phyloP scores from a whole-genome alignment of 2,329 filamentous ascomycete species.

The Diplodia corticola region DNA sequence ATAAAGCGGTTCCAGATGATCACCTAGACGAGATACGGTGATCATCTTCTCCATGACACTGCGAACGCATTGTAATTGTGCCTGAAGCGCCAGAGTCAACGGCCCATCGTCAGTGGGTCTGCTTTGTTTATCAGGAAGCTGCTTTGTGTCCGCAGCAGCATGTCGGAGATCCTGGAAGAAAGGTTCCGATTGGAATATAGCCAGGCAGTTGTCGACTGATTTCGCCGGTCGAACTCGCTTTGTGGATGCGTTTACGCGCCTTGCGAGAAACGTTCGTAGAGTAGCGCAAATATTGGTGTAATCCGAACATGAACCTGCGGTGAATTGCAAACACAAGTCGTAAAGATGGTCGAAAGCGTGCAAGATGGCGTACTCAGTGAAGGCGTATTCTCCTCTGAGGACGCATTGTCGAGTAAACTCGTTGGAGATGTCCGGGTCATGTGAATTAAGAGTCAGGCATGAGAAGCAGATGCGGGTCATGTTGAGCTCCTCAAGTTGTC shows the following conservation, averaged over 20 bases:
- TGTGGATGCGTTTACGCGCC: background rate
- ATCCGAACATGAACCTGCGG: background rate
- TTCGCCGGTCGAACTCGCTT: background rate
- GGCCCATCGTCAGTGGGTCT: too few relatives aligned
- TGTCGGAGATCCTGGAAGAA: background rate
- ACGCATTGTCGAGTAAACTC: background rate
- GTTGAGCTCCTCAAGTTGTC: background rate
- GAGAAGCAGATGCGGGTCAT: constrained; percentile 14
- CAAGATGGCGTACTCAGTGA: constrained; percentile 22
- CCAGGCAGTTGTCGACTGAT: background rate
- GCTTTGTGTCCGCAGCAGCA: background rate
- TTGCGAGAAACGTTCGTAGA: background rate
- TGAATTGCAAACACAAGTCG: background rate
- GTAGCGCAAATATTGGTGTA: background rate
- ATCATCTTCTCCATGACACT: background rate
- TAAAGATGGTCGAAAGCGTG: constrained; percentile 17
- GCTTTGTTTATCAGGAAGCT: too few relatives aligned
- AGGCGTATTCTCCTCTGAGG: constrained; percentile 17
- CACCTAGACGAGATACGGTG: background rate
- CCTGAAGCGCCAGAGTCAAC: too few relatives aligned
- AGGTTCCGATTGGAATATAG: background rate
- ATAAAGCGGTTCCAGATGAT: background rate
- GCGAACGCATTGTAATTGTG: too few relatives aligned
- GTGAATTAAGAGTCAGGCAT: constrained; percentile 10
- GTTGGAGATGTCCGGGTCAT: background rate